phyloP scores from a whole-genome alignment of 345 rosid species.

The Lepidium africanum region DNA sequence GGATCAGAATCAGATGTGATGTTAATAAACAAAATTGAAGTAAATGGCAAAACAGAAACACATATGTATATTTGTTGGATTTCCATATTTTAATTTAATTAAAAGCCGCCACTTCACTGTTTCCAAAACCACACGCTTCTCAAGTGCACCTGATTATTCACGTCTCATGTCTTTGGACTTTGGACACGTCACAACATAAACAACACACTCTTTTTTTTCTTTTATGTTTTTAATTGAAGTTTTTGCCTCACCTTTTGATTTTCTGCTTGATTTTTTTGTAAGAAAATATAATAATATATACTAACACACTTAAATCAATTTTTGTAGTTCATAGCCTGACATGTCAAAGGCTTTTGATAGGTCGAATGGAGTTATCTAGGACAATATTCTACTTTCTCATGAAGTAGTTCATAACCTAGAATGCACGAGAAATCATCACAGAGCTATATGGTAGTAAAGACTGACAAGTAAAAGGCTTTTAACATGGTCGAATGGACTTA shows the following conservation, averaged over 20 bases:
- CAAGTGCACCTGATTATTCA: not conserved
- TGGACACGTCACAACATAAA: not conserved
- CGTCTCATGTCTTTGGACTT: not conserved
- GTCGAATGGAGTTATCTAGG: too few relatives aligned
- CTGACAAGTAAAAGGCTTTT: not conserved
- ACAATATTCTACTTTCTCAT: too few relatives aligned
- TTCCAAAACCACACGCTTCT: slow-evolving; percentile 4
- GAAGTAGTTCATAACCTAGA: too few relatives aligned
- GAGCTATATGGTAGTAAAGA: too few relatives aligned
- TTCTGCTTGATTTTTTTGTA: too few relatives aligned
- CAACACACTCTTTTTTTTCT: not conserved
- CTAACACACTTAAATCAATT: too few relatives aligned
- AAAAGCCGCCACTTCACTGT: slow-evolving; percentile 18
- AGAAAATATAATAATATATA: too few relatives aligned
- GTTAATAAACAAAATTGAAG: not conserved
- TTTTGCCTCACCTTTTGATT: too few relatives aligned
- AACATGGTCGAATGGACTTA: not conserved
- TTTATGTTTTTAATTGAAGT: not conserved
- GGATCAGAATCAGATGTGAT: not conserved
- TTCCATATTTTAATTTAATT: not conserved
- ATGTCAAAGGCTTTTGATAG: too few relatives aligned
- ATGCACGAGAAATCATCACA: too few relatives aligned
- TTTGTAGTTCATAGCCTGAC: too few relatives aligned
- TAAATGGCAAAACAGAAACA: not conserved
- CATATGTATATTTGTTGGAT: not conserved